Base-by-base conservation (phyloP, 331 rosid genomes). In the Telfairia occidentalis region DNA sequence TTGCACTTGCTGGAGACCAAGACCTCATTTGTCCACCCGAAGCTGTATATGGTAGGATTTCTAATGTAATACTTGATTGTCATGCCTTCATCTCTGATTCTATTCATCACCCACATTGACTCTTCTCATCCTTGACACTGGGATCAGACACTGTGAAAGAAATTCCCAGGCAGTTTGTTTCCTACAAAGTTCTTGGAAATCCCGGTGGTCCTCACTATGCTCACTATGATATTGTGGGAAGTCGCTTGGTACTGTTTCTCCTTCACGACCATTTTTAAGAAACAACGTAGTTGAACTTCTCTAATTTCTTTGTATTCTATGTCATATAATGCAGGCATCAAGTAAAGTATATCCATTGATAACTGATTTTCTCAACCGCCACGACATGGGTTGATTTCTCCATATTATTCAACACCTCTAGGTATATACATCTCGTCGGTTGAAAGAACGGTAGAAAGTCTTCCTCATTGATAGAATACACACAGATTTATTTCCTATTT, bases 11-110 rank as follows among this genome's bases (percentile, higher is more conserved):
- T 0, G 98, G 98, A 80, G 98, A 93, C 77, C 87, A 80, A 52
- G 98, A 93, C 84, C 80, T 81, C 40, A 84, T 91, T 54, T 93
- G 98, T 77, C 96, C 98, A 46, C 95, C 96, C 13, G 98, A 93
- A 82, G 98, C 98, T 50, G 92, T 91, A 64, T 88, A 91, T 2
- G 98, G 98, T 93, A 88, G 26, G 71, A 72, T 57, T 50, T 60
- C 43, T 78, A 64, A 10, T 71, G n/a, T 37, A 23, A 37, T 53
- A 9, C 58, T 54, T 3, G 29, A 8, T 45, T n/a, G 70, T 1
- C 70, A 35, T 69, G 53, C 24, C 55, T 69, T 69, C 74, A n/a
- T 45, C 50, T 69, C 37, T 23, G 55, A 43, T 7, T 69, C 48
- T 43, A 24, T 69, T 26, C 38, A 69, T 24, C 55, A 2, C 48